Evolutionary conservation across 805 yeast species (phyloP), one percentile per base, ranked within the genome.

Genomic region (Schizosaccharomyces octosporus): DNA sequence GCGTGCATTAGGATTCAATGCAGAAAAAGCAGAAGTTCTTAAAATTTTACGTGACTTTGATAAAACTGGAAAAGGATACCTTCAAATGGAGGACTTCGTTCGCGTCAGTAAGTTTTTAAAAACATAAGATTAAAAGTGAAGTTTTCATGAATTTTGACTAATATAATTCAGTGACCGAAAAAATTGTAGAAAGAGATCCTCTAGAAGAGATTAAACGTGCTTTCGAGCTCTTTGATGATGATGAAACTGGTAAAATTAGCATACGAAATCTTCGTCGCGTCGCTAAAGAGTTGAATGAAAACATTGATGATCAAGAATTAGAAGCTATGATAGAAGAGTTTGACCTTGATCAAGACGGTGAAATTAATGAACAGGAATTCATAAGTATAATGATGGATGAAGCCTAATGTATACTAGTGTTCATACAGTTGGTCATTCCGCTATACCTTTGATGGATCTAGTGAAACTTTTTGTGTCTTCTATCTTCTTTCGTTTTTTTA

Each of bases 241-340:
- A 87, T 66, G 77, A 77, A 60, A 87, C 94, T 0, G 97, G 97
- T 0, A 85, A 83, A 69, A 88, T 89, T 64, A 80, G 85, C 62
- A 74, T 90, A 60, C 78, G 89, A 65, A 85, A 88, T 69, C 76
- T 93, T 63, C 80, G 94, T 70, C 78, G 93, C 64, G 95, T 90
- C 1, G 93, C 97, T 11, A 85, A 85, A 66, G 97, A 90, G 66
- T 73, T 93, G 63, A 97, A 96, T 2, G 98, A 93, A 71, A 85
- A 84, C 66, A 74, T 93, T 63, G 82, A 87, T 5, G 99, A 93
- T 66, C 95, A 87, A 63, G 98, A 93, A 69, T 75, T 93, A 61
- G 78, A 85, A 66, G 97, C 97, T 4, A 93, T 93, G 98, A 93
- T 93, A 65, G 95, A 89, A 64, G 97, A 90, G 71, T 93, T 93